A percentile compares a stretch with the other conserved stretches of the same genome.
Evolutionary conservation across 495 filamentous ascomycete species (phyloP).

Genomic region (Penicillium silybi): DNA sequence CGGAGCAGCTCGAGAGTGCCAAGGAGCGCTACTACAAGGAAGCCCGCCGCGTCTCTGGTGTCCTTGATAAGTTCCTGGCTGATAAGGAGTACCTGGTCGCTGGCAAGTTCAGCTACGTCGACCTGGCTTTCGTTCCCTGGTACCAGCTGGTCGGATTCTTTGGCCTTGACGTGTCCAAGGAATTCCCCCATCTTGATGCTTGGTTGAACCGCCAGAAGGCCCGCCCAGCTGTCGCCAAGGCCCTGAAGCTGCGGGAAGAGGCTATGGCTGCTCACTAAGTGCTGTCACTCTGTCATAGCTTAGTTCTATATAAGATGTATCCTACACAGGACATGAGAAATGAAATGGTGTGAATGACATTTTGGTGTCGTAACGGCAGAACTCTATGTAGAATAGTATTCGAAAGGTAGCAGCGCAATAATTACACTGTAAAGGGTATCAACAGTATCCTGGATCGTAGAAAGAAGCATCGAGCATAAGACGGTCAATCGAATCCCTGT

Average conservation of each 20-base stretch:
- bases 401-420: not conserved
- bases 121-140: conserved; percentile 59
- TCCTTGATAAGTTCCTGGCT: conserved; percentile 51
- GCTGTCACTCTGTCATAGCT: not conserved
- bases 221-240: conserved; percentile 38
- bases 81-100: conserved; percentile 58
- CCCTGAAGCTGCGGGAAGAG: conserved; percentile 32
- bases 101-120: conserved; percentile 53
- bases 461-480: not conserved
- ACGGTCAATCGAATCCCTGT: not conserved
- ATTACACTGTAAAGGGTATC: not conserved
- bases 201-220: conserved; percentile 43
- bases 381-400: not conserved
- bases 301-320: not conserved
- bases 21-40: conserved; percentile 59
- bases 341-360: not conserved
- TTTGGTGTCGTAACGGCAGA: not conserved
- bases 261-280: conserved; percentile 4
- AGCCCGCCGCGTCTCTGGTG: conserved; percentile 53
- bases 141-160: conserved; percentile 15
- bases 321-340: not conserved
- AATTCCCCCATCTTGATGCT: conserved; percentile 36
- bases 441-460: not conserved
- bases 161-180: conserved; percentile 29
- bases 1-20: conserved; percentile 55